A percentile compares a stretch with the other conserved stretches of the same genome.
Evolutionary conservation across 805 yeast genomes (phyloP).

Genomic region (Myxozyma neotropica): DNA sequence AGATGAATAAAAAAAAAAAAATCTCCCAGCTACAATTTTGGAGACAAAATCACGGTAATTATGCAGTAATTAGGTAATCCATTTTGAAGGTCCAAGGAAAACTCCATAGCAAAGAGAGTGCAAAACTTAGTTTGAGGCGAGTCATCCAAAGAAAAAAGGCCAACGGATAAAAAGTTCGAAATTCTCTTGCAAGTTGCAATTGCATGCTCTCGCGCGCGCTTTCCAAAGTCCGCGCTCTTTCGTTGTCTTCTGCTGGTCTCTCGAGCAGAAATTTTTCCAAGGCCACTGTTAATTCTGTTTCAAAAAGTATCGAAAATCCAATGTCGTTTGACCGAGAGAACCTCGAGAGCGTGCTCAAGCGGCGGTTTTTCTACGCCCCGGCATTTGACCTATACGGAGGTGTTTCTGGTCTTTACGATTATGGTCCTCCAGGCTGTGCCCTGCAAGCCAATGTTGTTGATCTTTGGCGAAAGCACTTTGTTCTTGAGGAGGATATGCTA

Average conservation of each 20-base stretch:
- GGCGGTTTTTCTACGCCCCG: constrained; percentile 97
- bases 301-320: neutral
- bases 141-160: neutral
- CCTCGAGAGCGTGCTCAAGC: constrained; percentile 85
- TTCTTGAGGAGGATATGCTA: constrained; percentile 96
- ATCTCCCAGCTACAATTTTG: neutral
- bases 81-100: no score
- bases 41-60: no score
- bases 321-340: constrained; percentile 74
- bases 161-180: neutral
- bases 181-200: neutral
- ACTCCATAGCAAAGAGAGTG: no score
- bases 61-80: no score
- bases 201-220: constrained; percentile 5
- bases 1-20: neutral
- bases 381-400: constrained; percentile 98
- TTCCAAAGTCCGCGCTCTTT: neutral
- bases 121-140: neutral
- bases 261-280: neutral
- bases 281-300: neutral
- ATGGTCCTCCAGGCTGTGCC: constrained; percentile 99
- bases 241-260: neutral
- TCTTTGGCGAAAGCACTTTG: constrained; percentile 96
- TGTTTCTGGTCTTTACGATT: constrained; percentile 95
- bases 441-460: constrained; percentile 95